Evolutionary conservation across 78 protist genomes (phyloP), one percentile per base, ranked within the genome.

Genomic region (Tieghemostelium lacteum): DNA sequence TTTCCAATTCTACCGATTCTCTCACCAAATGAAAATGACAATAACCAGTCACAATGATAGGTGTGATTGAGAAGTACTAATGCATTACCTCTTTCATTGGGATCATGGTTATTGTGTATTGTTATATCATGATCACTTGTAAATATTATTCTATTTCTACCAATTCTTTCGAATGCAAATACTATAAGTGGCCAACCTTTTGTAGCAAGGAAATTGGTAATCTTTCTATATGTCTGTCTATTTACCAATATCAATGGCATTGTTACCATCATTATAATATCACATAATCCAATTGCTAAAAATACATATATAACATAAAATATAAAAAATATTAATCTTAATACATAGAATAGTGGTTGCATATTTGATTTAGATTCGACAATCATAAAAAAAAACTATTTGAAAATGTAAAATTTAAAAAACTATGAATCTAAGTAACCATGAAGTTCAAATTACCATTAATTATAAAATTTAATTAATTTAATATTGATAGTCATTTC

Each of bases 141-240:
- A 3, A 50, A 80, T 17, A 80, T 58, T 10, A 80, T 29, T 31
- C 67, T 80, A 58, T 80, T 80, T 67, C 50, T 80, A 57, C 88
- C 88, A 1, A 80, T 57, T 54, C 64, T 57, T 29, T 80, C 88
- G 57, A 80, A 80, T 28, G 88, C 88, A 2, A 80, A 67, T 67
- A 76, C 67, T n/a, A 80, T 57, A 19, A 80, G 55, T 66, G 88
- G 88, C 88, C 88, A 80, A 31, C 88, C 88, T 75, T 37, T 5
- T 14, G 8, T 62, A 31, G 88, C 73, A 0, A 80, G 65, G 2
- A 16, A 31, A 31, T 80, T 80, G 29, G 88, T 80, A 17, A 80
- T 29, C 58, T 67, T 80, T 40, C 88, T 49, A 29, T 62, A 80
- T 12, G 22, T 16, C 10, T 29, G 34, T 31, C 88, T 33, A 26